Base-by-base conservation (phyloP, 148 eudicot genomes). In the Dysphania ambrosioides region DNA sequence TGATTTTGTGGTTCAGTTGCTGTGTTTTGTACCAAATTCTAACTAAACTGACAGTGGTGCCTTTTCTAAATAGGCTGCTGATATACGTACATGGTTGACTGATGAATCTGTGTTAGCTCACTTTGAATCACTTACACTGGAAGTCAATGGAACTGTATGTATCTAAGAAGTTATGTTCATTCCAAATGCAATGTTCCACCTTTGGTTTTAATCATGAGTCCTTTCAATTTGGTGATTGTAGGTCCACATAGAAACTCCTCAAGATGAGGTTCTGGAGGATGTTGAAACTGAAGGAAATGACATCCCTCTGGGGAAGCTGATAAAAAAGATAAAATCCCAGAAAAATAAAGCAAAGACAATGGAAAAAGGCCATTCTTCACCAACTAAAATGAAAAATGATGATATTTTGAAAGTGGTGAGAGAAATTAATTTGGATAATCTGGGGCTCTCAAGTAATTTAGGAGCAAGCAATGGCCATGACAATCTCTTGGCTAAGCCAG, bases 311-410 rank as follows among this genome's bases (percentile, higher is more conserved):
- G 93, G 91, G 5, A 92, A 90, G 77, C 85, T 95, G 80, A 82
- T 95, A 73, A 87, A 92, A 83, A 90, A 78, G 36, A 77, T 95
- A 44, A 92, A 90, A 84, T 96, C 99, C 51, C 91, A 90, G 81
- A 89, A 87, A 75, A 79, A 79, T 66, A 94, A 95, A 87, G 86
- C 82, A 59, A 90, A 79, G 81, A 86, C 79, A 76, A 79, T 68
- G 74, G 85, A 65, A 68, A 87, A 77, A 77, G 82, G 78, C 16
- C 84, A 75, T 79, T 63, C 84, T 76, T 74, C 78, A 69, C 79
- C 86, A 31, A 76, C 78, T 73, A 84, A 70, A 74, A 72, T 72
- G 65, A 80, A 85, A 78, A 85, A 77, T 65, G 91, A 82, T 24
- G 80, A 87, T 82, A 94, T 95, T 71, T 79, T 90, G 72, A 76